A percentile compares a stretch with the other conserved stretches of the same genome.
These are phyloP conservation scores for Speleostelium caveatum DNA, from an alignment of 78 protist species.

Conservation along the genomic window DNA sequence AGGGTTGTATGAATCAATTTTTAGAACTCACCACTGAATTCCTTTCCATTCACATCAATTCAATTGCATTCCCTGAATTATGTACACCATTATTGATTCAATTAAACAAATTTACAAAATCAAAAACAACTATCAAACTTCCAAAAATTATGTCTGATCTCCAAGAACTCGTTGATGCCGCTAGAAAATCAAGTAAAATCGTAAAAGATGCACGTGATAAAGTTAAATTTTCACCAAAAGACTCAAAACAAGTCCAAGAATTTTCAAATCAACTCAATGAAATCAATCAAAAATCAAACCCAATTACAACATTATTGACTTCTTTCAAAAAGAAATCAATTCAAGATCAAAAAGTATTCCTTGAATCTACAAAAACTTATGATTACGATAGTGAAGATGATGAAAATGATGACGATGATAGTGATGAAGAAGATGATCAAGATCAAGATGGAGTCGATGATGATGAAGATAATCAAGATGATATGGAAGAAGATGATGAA, in stretches of 20 bases:
- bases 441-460: constrained; percentile 7
- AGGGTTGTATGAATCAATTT: constrained; percentile 15
- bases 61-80: constrained; percentile 92
- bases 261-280: constrained; percentile 18
- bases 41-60: constrained; percentile 18
- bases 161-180: constrained; percentile 42
- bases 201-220: constrained; percentile 44
- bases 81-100: constrained; percentile 46
- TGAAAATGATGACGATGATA: constrained; percentile 24
- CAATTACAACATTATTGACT: constrained; percentile 7
- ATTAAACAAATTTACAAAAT: constrained; percentile 4
- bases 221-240: constrained; percentile 77
- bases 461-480: constrained; percentile 28
- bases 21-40: constrained; percentile 42
- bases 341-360: constrained; percentile 13
- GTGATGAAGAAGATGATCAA: constrained; percentile 37
- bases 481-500: constrained; percentile 22
- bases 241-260: constrained; percentile 47
- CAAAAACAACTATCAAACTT: background rate
- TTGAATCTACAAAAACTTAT: constrained; percentile 26
- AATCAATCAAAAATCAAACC: constrained; percentile 15
- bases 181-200: constrained; percentile 12
- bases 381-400: constrained; percentile 13
- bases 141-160: constrained; percentile 34
- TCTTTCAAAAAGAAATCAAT: background rate